Base-by-base conservation (phyloP, 192 early-diverging fungal genomes). In the Coemansia reversa region DNA sequence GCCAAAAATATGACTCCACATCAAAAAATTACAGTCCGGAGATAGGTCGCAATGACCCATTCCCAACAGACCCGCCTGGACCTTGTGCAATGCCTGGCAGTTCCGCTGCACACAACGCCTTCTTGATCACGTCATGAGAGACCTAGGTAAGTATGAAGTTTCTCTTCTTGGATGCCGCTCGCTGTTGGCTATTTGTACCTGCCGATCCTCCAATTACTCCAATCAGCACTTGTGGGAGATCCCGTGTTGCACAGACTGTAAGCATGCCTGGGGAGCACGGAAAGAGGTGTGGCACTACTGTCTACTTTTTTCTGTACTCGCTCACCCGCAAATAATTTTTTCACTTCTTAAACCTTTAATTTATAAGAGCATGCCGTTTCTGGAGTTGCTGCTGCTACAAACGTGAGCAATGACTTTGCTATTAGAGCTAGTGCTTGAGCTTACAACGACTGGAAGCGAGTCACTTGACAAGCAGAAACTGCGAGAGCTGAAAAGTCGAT, bases 51-150 rank as follows among this genome's bases (percentile, higher is more conserved):
- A 68, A 74, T 63, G 62, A 55, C 72, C 65, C 60, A 74, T 62
- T 74, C 72, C 72, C 65, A 65, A 55, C 55, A 61, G 55, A 29
- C 29, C 72, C 72, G 66, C 72, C 65, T 56, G 57, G 72, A 67
- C 72, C 52, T 68, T 55, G 72, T 68, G 72, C 72, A 74, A 74
- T 74, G 72, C 72, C 56, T 33, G 51, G 72, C 72, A 68, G 72
- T 25, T 57, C 60, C 50, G 47, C 66, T 39, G 61, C 33, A 47
- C 52, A 60, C 35, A 39, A 60, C 55, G 56, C 65, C 72, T 74
- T 68, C 56, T 56, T 74, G 72, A 74, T 74, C 66, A 74, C 60
- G 45, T 60, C 39, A 52, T 51, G 50, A 27, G 27, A 62, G 51
- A 30, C 45, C 48, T 62, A 74, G 72, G 72, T 74, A 74, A 74